Percentiles rank a stretch among this genome's conserved stretches.
Conservation (phyloP, 2,329 filamentous ascomycete species). For the Aureobasidium melanogenum region DNA sequence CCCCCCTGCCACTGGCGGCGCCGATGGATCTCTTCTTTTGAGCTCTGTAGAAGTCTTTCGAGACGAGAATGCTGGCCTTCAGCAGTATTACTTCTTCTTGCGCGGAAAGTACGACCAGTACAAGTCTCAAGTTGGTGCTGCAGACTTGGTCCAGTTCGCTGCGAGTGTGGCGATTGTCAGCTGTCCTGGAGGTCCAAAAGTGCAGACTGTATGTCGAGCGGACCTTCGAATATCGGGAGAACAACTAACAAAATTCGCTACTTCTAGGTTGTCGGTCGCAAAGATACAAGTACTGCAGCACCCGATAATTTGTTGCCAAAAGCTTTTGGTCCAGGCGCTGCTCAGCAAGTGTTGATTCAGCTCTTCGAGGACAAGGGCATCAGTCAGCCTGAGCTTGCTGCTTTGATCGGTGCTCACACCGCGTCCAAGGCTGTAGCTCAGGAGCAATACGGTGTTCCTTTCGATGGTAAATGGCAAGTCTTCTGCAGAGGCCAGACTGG, state of each 20-base stretch:
- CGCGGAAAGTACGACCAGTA: constrained; percentile 27
- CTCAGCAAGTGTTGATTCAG: constrained; percentile 32
- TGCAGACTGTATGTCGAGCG: constrained; percentile 22
- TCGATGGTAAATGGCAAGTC: not conserved
- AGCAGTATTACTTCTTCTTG: constrained; percentile 31
- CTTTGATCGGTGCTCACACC: constrained; percentile 48
- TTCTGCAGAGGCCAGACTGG: no score
- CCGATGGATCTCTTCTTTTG: constrained; percentile 39
- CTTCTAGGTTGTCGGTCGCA: constrained; percentile 27
- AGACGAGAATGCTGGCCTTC: constrained; percentile 25
- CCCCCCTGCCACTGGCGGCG: constrained; percentile 32
- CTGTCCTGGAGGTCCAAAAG: constrained; percentile 44
- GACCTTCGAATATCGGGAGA: not conserved
- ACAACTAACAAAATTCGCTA: constrained; percentile 27
- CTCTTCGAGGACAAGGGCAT: constrained; percentile 46
- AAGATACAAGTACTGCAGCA: constrained; percentile 27
- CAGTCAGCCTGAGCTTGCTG: constrained; percentile 40
- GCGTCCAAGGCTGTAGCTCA: constrained; percentile 37
- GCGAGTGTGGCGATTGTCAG: constrained; percentile 37
- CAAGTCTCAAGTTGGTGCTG: constrained; percentile 34
- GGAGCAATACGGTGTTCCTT: constrained; percentile 32
- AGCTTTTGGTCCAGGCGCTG: constrained; percentile 28
- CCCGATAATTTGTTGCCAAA: constrained; percentile 28
- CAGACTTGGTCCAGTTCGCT: constrained; percentile 44
- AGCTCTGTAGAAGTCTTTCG: constrained; percentile 32